Evolutionary conservation across 306 rosid species (phyloP), one percentile per base, ranked within the genome.

Genomic region (Cucurbita moschata): DNA sequence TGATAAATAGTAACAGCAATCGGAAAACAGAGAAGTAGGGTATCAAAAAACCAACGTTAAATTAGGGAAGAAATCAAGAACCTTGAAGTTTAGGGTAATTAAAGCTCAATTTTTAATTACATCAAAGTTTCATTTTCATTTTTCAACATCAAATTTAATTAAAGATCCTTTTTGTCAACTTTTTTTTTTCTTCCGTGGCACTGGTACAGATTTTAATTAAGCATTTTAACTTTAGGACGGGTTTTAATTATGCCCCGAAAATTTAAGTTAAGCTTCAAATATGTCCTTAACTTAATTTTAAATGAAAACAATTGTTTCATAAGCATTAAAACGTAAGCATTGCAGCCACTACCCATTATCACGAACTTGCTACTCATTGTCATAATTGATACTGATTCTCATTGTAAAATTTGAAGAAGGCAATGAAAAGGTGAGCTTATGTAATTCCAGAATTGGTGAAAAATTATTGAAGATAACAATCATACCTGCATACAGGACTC

Each of bases 381-480:
- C 50, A 9, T 46, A 16, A 39, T n/a, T 40, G 9, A 39, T 42
- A 19, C 7, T 46, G 40, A 47, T 68, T 13, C 73, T 68, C 12
- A 64, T 2, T n/a, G 51, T 40, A 64, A 65, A 42, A 19, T 6
- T 21, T 67, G 11, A 23, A 67, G 40, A 26, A 69, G 74, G 18
- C 59, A 69, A 19, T 49, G 46, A 50, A 70, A 70, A 8, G 16
- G 30, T 26, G 30, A 42, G 53, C 4, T 71, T 38, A 54, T 68
- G 56, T 38, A 40, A 40, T 80, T 55, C 75, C 79, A 76, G 43
- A 55, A 65, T 62, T 44, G 53, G 61, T 77, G 63, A 46, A 35
- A 77, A 55, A 76, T 78, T 82, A 83, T 83, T 78, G 63, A 75
- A 77, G 51, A 43, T 55, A 65, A 75, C 78, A 77, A 58, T 67